Evolutionary conservation across 176 grass and related monocot genomes (phyloP).

Genomic region (Aegilops speltoides): DNA sequence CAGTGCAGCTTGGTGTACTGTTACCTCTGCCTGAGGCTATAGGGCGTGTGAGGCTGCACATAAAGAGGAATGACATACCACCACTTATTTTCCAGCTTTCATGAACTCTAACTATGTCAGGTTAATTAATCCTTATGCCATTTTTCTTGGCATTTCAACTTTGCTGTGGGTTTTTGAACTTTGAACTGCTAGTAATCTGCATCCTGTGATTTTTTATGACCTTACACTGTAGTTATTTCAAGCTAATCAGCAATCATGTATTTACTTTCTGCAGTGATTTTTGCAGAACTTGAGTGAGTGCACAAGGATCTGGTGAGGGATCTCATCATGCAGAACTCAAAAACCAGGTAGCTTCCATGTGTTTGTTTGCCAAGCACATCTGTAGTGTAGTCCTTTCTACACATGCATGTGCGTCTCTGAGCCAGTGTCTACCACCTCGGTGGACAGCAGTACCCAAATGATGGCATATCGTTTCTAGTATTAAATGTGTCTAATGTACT

Average conservation of each 20-base stretch:
- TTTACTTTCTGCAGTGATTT: slow-evolving; percentile 13
- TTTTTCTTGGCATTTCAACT: neutral
- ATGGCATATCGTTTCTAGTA: slow-evolving; percentile 34
- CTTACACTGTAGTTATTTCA: neutral
- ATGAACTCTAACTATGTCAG: neutral
- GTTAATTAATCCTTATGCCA: neutral
- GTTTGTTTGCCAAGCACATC: slow-evolving; percentile 28
- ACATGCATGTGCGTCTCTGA: slow-evolving; percentile 44
- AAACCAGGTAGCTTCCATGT: slow-evolving; percentile 60
- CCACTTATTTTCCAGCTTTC: neutral
- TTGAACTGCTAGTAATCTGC: neutral
- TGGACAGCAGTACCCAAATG: slow-evolving; percentile 37
- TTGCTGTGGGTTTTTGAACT: neutral
- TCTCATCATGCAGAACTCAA: slow-evolving; percentile 75
- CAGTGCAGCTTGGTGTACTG: slow-evolving; percentile 1
- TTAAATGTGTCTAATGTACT: slow-evolving; percentile 32
- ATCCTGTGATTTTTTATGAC: neutral
- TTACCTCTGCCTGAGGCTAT: slow-evolving; percentile 33
- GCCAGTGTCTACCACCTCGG: neutral
- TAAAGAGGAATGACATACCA: neutral
- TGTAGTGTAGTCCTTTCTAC: slow-evolving; percentile 37
- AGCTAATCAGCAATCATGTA: neutral
- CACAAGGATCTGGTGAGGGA: slow-evolving; percentile 39
- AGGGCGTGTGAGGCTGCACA: neutral
- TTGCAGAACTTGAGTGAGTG: slow-evolving; percentile 30